Evolutionary conservation across 2,329 filamentous ascomycete species (phyloP), one percentile per base, ranked within the genome.

Genomic region (Didymella lethalis): DNA sequence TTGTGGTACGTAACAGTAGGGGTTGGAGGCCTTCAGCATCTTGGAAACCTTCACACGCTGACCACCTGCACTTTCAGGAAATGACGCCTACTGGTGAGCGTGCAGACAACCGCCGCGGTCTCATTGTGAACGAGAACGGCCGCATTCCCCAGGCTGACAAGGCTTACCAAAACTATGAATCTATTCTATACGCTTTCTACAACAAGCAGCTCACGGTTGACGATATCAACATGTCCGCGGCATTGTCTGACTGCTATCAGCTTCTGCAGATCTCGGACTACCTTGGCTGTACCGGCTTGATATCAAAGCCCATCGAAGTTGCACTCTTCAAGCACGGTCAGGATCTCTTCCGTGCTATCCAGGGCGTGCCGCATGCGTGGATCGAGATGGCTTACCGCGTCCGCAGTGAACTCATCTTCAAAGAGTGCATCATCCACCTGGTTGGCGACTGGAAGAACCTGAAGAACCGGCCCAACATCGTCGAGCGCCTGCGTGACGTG

Each of bases 161-260:
- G 50, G 56, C 68, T 23, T 74, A 73, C 54, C 58, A 64, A 8
- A 65, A 79, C 47, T 84, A 80, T 68, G 74, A 80, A 47, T 73
- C 75, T 34, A 75, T 84, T 18, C 70, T 84, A 52, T 79, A 80
- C 34, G 74, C 79, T 20, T 78, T 84, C 64, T 83, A 84, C 73
- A 77, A 78, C 59, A 72, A 71, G 20, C 68, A 76, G 1, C 69
- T 83, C 32, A 59, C 72, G 10, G 72, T 84, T 40, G 76, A 78
- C 52, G 74, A 80, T 59, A 66, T 68, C 4, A 64, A 73, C 36
- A 76, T 84, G 54, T 64, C 64, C 7, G 61, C 69, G 7, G 72
- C 81, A 0, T 73, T 84, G n/a, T 55, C 64, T 2, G 76, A 78
- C 44, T 78, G 78, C 20, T 67, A 79, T 31, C 72, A 74, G 4